These are phyloP conservation scores for Penicillium sclerotiorum DNA, from an alignment of 2,329 filamentous ascomycete species.

Conservation along the genomic window DNA sequence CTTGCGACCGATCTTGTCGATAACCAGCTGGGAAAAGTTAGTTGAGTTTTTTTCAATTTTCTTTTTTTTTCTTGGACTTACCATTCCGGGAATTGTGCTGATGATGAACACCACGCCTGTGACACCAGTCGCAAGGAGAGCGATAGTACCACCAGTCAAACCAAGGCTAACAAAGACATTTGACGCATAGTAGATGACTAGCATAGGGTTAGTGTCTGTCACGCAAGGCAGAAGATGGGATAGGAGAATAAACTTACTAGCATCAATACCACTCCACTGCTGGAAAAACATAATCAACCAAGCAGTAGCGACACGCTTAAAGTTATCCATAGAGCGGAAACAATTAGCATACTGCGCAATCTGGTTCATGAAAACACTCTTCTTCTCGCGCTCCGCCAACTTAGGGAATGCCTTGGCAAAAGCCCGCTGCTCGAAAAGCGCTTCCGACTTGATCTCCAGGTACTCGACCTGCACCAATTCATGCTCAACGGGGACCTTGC, in stretches of 20 bases:
- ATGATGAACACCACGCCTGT: constrained; percentile 37
- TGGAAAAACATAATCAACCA: constrained; percentile 55
- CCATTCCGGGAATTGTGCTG: constrained; percentile 35
- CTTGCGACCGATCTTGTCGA: constrained; percentile 34
- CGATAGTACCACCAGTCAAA: constrained; percentile 36
- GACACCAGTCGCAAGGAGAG: constrained; percentile 38
- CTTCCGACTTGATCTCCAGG: constrained; percentile 52
- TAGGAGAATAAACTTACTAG: constrained; percentile 27
- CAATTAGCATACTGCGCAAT: constrained; percentile 56
- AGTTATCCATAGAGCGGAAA: constrained; percentile 53
- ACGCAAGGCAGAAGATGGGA: neutral
- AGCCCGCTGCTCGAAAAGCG: constrained; percentile 46
- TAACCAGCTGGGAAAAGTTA: constrained; percentile 20
- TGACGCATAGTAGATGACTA: constrained; percentile 48
- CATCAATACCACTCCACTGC: constrained; percentile 50
- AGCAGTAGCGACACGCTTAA: constrained; percentile 50
- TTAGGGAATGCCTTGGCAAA: constrained; percentile 52
- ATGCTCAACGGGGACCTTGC: constrained; percentile 36
- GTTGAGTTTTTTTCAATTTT: constrained; percentile 11
- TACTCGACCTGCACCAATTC: constrained; percentile 48
- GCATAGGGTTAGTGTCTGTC: neutral
- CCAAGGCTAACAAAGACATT: constrained; percentile 40
- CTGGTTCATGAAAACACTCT: constrained; percentile 49
- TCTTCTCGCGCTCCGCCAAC: constrained; percentile 33
- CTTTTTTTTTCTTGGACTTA: constrained; percentile 19